phyloP scores from a whole-genome alignment of 352 stramenopile genomes.

The Globisporangium abappressorium region DNA sequence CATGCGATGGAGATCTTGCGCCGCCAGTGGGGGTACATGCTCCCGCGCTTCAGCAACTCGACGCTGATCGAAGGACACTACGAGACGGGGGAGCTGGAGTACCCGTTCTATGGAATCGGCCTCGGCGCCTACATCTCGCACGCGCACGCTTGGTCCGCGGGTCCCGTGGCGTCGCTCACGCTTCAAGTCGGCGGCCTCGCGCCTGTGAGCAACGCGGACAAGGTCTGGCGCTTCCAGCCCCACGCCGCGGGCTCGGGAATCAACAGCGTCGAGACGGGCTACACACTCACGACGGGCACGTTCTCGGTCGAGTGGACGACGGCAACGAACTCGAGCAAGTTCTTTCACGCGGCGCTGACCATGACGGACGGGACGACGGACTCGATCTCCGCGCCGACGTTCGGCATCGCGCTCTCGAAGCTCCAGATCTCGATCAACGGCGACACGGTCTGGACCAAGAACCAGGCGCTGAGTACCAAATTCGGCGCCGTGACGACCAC shows the following conservation, averaged over 20 bases:
- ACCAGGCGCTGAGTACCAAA: background rate
- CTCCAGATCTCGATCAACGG: slow-evolving; percentile 1
- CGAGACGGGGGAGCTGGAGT: slow-evolving; percentile 2
- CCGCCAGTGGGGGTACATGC: slow-evolving; percentile 6
- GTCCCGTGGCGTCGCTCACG: background rate
- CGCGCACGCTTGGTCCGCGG: background rate
- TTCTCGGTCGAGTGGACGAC: slow-evolving; percentile 2
- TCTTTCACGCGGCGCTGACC: background rate
- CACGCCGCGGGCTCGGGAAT: background rate
- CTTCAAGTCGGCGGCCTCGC: background rate
- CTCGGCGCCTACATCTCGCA: background rate
- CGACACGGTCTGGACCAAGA: background rate
- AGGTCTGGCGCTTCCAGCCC: background rate
- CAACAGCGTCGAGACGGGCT: background rate
- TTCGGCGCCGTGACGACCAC: background rate
- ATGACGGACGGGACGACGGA: background rate
- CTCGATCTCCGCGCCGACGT: slow-evolving; percentile 3
- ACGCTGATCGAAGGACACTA: background rate
- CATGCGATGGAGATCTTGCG: background rate
- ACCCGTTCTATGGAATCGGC: background rate
- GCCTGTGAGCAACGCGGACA: background rate
- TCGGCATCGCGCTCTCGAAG: background rate
- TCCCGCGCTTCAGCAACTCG: background rate
- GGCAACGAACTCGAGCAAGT: background rate
- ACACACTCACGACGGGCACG: background rate